Evolutionary conservation across 1,284 basidiomycete genomes (phyloP), one percentile per base, ranked within the genome.

Genomic region (Xerocomus amazonicus): DNA sequence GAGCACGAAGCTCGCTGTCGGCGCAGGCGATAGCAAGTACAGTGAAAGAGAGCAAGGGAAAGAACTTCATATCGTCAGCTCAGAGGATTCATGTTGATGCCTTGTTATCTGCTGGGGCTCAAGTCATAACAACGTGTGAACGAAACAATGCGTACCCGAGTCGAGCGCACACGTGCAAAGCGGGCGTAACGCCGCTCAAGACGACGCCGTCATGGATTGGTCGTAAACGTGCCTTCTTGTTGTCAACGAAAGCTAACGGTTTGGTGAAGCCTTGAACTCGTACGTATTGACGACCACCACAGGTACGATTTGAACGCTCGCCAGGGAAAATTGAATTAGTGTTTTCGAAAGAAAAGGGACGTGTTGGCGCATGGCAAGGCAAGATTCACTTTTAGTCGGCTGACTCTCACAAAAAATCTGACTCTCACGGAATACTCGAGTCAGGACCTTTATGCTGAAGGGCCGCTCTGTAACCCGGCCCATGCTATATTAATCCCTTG

Each of bases 11-110:
- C n/a, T 47, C 46, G 26, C 45, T 12, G 28, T 57, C 52, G 4
- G 47, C 17, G 43, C 64, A 65, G 17, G 64, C 64, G 40, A 45
- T 32, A 37, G 45, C 56, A 28, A 66, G 40, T 10, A 47, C 54
- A 5, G 56, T 36, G 37, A 70, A 46, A 28, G 52, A 42, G 33
- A 61, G 28, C 0, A 65, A 33, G 23, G 37, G 26, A 19, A 63
- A 6, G 16, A 60, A n/a, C 27, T n/a, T 27, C 61, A 63, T 62
- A 26, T 31, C 29, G 3, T 31, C 29, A 6, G 9, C 12, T 31
- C 2, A 12, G 12, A 31, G 29, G 29, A 7, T 7, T 31, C 38
- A 14, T 12, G 17, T n/a, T n/a, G n/a, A n/a, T n/a, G 17, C 31
- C 3, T 26, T n/a, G 6, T 35, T 35, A 27, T 35, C 8, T n/a